These are phyloP conservation scores for Amanita phalloides DNA, from an alignment of 768 basidiomycete genomes.

Conservation along the genomic window DNA sequence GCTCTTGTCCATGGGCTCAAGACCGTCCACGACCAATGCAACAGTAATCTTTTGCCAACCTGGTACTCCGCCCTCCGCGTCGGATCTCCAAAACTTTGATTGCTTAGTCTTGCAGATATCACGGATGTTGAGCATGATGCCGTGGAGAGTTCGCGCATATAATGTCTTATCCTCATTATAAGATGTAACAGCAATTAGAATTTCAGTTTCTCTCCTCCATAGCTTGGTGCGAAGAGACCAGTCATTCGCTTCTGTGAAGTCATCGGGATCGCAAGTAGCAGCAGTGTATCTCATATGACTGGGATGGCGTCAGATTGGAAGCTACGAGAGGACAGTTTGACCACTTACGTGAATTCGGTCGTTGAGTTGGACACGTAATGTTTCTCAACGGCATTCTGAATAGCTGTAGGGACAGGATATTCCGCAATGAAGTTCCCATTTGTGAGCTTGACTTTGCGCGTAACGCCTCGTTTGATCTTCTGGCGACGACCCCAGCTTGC, in stretches of 20 bases:
- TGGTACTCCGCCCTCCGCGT: slow-evolving; percentile 74
- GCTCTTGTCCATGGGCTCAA: slow-evolving; percentile 93
- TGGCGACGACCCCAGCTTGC: slow-evolving; percentile 56
- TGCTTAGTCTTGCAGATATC: slow-evolving; percentile 96
- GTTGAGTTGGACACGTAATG: slow-evolving; percentile 64
- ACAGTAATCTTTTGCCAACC: slow-evolving; percentile 90
- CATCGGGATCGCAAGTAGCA: slow-evolving; percentile 89
- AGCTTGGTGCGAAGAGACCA: slow-evolving; percentile 78
- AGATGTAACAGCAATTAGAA: slow-evolving; percentile 90
- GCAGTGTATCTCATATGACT: slow-evolving; percentile 94
- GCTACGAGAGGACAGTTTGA: not conserved
- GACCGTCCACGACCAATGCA: slow-evolving; percentile 84
- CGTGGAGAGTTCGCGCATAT: slow-evolving; percentile 87
- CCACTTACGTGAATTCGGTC: slow-evolving; percentile 82
- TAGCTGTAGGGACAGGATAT: slow-evolving; percentile 78
- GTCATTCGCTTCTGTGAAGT: slow-evolving; percentile 69
- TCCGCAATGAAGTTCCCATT: slow-evolving; percentile 90
- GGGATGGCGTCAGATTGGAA: not conserved
- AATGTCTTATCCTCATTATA: slow-evolving; percentile 91
- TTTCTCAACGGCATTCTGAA: slow-evolving; percentile 71
- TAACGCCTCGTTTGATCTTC: slow-evolving; percentile 84
- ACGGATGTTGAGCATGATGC: slow-evolving; percentile 95
- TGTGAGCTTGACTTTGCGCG: slow-evolving; percentile 87
- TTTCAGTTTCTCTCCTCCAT: slow-evolving; percentile 84
- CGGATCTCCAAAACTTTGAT: slow-evolving; percentile 82